phyloP scores from a whole-genome alignment of 805 yeast species.

The Wickerhamiella spandovensis region DNA sequence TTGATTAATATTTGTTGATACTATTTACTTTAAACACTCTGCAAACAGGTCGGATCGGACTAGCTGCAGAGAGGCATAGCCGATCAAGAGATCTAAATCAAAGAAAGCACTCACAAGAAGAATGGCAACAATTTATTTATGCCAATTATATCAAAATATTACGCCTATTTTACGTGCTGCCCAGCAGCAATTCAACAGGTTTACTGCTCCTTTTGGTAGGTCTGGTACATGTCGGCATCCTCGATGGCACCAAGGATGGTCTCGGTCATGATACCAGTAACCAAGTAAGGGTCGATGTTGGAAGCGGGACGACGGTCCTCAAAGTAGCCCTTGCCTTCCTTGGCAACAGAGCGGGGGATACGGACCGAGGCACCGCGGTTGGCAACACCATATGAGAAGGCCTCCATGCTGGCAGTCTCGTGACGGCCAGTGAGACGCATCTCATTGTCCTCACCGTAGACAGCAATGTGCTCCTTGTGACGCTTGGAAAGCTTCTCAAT shows the following conservation, averaged over 20 bases:
- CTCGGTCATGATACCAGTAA: slow-evolving; percentile 96
- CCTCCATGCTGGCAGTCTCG: slow-evolving; percentile 90
- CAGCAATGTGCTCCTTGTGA: slow-evolving; percentile 89
- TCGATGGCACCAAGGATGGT: slow-evolving; percentile 90
- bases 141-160: background rate
- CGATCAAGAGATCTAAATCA: too few relatives aligned
- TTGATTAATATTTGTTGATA: too few relatives aligned
- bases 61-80: too few relatives aligned
- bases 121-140: background rate
- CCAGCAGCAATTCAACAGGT: background rate
- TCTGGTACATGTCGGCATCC: slow-evolving; percentile 68
- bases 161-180: background rate
- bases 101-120: too few relatives aligned
- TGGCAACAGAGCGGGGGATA: slow-evolving; percentile 97
- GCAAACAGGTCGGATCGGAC: too few relatives aligned
- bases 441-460: slow-evolving; percentile 93
- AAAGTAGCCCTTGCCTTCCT: slow-evolving; percentile 95
- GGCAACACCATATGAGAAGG: slow-evolving; percentile 94
- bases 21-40: too few relatives aligned
- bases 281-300: slow-evolving; percentile 97
- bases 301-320: slow-evolving; percentile 99
- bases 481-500: slow-evolving; percentile 87
- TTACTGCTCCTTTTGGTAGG: slow-evolving; percentile 9
- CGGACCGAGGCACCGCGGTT: slow-evolving; percentile 99
- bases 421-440: slow-evolving; percentile 94